Percentiles rank a stretch among this genome's conserved stretches.
Conservation (phyloP, 2,329 filamentous ascomycete species). For the Sclerotinia spermophila region DNA sequence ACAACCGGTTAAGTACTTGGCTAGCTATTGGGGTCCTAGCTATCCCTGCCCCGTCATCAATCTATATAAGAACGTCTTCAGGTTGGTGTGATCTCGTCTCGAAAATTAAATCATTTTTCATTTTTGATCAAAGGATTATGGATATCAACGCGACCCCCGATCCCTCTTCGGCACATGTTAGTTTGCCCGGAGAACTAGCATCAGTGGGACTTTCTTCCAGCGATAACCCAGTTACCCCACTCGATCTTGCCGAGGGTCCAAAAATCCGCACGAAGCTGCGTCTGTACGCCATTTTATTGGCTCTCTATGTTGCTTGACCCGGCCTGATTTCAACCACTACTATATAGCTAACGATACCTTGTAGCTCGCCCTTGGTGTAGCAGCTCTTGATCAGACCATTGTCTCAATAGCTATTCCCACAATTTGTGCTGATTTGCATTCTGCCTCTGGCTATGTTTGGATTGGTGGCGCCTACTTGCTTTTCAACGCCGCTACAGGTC, state of each 20-base stretch:
- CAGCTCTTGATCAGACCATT: slow-evolving; percentile 38
- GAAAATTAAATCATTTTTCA: neutral
- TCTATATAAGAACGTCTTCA: neutral
- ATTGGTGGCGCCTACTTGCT: slow-evolving; percentile 47
- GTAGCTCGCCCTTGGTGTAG: slow-evolving; percentile 22
- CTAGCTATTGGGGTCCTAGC: neutral
- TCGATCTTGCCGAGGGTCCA: slow-evolving; percentile 24
- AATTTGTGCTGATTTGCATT: slow-evolving; percentile 42
- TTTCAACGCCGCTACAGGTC: slow-evolving; percentile 51
- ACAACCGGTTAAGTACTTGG: neutral
- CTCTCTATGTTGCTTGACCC: slow-evolving; percentile 28
- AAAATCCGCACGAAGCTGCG: slow-evolving; percentile 32
- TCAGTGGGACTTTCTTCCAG: neutral
- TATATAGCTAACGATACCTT: neutral
- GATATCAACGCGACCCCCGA: neutral
- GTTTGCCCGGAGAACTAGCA: neutral
- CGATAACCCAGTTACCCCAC: slow-evolving; percentile 13
- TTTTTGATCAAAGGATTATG: neutral
- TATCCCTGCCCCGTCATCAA: neutral
- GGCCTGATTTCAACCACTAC: neutral
- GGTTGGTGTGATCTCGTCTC: neutral
- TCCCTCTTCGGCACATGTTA: neutral
- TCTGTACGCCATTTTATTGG: slow-evolving; percentile 28
- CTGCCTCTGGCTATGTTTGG: slow-evolving; percentile 49
- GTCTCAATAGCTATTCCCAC: slow-evolving; percentile 41